These are phyloP conservation scores for Albatrellus ellisii DNA, from an alignment of 768 basidiomycete species.

Conservation along the genomic window DNA sequence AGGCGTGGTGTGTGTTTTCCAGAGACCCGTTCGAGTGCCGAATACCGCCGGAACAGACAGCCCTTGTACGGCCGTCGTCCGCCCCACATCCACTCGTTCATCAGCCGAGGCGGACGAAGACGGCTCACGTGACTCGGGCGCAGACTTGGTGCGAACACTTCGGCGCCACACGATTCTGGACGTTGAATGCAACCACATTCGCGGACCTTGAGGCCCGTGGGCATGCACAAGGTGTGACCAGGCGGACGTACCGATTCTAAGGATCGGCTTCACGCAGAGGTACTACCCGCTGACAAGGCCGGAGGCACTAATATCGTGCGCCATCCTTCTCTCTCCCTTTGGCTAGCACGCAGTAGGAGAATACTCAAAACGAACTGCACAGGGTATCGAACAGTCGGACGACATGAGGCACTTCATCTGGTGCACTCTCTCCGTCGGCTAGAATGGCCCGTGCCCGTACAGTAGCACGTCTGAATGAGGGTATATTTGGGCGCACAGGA, in stretches of 20 bases:
- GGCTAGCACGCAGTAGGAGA: background rate
- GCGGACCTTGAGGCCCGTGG: constrained; percentile 46
- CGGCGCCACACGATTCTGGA: constrained; percentile 62
- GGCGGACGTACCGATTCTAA: constrained; percentile 49
- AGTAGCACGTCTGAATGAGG: background rate
- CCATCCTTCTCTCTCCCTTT: background rate
- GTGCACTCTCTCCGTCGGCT: constrained; percentile 20
- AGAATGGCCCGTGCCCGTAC: background rate
- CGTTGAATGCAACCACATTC: constrained; percentile 37
- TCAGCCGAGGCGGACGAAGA: no score
- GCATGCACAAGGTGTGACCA: constrained; percentile 40
- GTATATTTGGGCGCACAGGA: constrained; percentile 24
- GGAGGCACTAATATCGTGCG: constrained; percentile 13
- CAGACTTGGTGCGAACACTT: constrained; percentile 45
- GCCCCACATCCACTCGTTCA: constrained; percentile 38
- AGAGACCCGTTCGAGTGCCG: no score
- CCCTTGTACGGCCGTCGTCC: constrained; percentile 42
- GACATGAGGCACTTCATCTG: constrained; percentile 67
- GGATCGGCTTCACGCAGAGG: constrained; percentile 51
- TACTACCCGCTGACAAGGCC: constrained; percentile 30
- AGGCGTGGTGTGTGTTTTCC: no score
- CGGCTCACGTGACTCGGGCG: no score
- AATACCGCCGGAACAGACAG: no score
- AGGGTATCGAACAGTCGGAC: constrained; percentile 53
- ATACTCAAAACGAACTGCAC: constrained; percentile 27